Base-by-base conservation (phyloP, 1,139 yeast genomes). In the Yarrowia galli region DNA sequence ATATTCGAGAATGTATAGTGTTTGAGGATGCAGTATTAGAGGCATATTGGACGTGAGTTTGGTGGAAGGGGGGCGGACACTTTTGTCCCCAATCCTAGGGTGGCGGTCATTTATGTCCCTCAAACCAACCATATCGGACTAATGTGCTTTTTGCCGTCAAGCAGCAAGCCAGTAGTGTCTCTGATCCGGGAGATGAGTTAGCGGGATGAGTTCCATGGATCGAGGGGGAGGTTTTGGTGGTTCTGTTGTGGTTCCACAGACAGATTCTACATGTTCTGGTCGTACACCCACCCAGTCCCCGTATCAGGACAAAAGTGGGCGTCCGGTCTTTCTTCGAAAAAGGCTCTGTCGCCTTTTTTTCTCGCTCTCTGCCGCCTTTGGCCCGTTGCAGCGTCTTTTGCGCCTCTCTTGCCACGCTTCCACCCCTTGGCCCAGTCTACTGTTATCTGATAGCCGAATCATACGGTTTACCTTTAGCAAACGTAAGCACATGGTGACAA, bases 401-500 rank as follows among this genome's bases (percentile, higher is more conserved):
- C 38, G 16, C 3, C 40, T 36, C 38, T 35, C 40, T 15, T 16
- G 32, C 40, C 40, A 16, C 49, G 5, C 18, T 20, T 25, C n/a
- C 23, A 12, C 46, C 32, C 53, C 51, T 46, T 48, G 8, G 25
- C n/a, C 12, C 9, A 23, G 28, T 7, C 6, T 6, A n/a, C 16
- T 36, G 43, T 36, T 53, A 53, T 53, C 60, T 53, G 43, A 36
- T 36, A 53, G 45, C 60, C 60, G 16, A 53, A 53, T 53, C 60
- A 53, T 16, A 53, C 56, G 32, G 58, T 36, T 53, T 53, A 53
- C 45, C 58, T 53, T 53, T 53, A 53, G 60, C 60, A 53, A 53
- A 53, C 45, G 45, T 36, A 53, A 53, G 60, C 45, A 51, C 23
- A 53, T 53, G 60, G 60, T 53, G 60, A 53, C 60, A 53, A 53